These are phyloP conservation scores for Paracorniculantispora psalliotae DNA, from an alignment of 2,329 filamentous ascomycete species.

Conservation along the genomic window DNA sequence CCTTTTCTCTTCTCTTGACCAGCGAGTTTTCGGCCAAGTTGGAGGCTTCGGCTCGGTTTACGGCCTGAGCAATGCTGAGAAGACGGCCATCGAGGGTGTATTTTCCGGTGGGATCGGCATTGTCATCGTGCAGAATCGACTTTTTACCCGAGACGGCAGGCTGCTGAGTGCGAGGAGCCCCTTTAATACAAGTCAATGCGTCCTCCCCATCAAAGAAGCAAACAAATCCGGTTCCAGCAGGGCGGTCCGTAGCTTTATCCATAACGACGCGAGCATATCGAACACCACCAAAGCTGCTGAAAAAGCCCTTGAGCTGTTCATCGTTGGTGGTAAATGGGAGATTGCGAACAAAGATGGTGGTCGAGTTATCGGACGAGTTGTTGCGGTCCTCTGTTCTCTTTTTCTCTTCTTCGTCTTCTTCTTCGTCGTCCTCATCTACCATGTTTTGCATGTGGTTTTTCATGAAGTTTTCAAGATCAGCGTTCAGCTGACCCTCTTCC, in stretches of 20 bases:
- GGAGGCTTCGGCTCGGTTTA: constrained; percentile 74
- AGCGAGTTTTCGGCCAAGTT: constrained; percentile 68
- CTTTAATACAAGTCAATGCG: constrained; percentile 68
- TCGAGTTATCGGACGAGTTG: constrained; percentile 55
- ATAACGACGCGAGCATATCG: constrained; percentile 89
- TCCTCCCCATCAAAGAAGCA: constrained; percentile 80
- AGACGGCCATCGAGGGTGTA: constrained; percentile 91
- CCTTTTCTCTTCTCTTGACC: constrained; percentile 62
- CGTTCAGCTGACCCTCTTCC: constrained; percentile 38
- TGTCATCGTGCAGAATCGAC: constrained; percentile 84
- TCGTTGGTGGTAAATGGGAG: constrained; percentile 86
- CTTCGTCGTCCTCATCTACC: constrained; percentile 51
- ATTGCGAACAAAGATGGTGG: constrained; percentile 89
- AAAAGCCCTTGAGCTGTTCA: constrained; percentile 76
- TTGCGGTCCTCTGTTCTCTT: constrained; percentile 22
- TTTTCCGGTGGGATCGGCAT: constrained; percentile 70
- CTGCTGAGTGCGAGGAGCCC: constrained; percentile 59
- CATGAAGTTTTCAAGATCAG: constrained; percentile 51
- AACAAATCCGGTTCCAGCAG: constrained; percentile 90
- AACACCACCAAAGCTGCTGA: constrained; percentile 79
- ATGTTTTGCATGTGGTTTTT: constrained; percentile 53
- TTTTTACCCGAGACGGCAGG: constrained; percentile 53
- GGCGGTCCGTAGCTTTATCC: constrained; percentile 77
- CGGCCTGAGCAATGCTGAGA: constrained; percentile 77
- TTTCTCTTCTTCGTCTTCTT: constrained; percentile 39